Conservation (phyloP, 2,329 filamentous ascomycete species). For the Coleophoma cylindrospora region DNA sequence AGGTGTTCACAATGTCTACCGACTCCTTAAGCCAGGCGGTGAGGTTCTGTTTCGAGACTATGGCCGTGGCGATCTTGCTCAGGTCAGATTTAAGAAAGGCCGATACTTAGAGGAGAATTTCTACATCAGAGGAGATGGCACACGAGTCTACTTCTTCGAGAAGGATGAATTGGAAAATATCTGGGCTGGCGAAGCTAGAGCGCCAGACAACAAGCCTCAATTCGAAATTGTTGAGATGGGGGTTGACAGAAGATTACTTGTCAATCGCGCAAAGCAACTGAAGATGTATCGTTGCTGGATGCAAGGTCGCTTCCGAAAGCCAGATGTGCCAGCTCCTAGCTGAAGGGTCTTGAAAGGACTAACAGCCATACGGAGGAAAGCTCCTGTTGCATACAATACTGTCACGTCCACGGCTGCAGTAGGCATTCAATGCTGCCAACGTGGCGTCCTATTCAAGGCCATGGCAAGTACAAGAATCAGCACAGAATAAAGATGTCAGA, state of each 20-base stretch:
- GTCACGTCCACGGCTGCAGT: too few species aligned
- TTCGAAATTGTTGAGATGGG: conserved; percentile 78
- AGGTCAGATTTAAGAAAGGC: conserved; percentile 95
- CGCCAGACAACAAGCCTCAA: conserved; percentile 12
- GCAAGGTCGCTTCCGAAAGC: conserved; percentile 74
- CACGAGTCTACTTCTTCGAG: conserved; percentile 96
- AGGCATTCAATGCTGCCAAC: too few species aligned
- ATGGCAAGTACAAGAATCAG: too few species aligned
- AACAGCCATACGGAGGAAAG: too few species aligned
- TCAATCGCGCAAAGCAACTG: conserved; percentile 83
- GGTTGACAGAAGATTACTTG: conserved; percentile 81
- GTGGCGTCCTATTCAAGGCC: too few species aligned
- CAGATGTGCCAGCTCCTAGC: background rate
- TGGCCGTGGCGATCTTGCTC: conserved; percentile 88
- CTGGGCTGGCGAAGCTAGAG: conserved; percentile 52
- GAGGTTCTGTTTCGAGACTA: conserved; percentile 95
- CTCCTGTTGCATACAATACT: too few species aligned
- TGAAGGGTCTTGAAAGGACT: too few species aligned
- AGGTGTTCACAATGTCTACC: conserved; percentile 76
- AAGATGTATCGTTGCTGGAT: conserved; percentile 99
- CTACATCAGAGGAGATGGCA: conserved; percentile 92
- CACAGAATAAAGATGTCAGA: too few species aligned
- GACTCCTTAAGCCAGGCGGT: conserved; percentile 86
- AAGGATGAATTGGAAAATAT: conserved; percentile 74
- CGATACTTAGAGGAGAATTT: conserved; percentile 95